phyloP scores from a whole-genome alignment of 176 grass and related monocot species.

The Olyra latifolia region DNA sequence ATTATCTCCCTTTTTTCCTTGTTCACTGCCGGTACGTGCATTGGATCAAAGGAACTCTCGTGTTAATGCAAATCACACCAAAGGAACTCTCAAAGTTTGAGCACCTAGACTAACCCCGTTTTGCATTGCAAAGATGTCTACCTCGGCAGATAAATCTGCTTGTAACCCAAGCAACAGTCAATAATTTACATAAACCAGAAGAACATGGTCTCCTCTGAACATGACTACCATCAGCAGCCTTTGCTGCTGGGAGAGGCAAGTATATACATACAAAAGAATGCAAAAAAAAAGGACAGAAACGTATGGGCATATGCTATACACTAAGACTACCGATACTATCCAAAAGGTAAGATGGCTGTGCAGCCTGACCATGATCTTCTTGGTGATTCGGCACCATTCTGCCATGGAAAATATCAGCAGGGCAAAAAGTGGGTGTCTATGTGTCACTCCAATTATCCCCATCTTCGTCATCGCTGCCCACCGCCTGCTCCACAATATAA shows the following conservation, averaged over 20 bases:
- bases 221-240: slow-evolving; percentile 38
- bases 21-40: background rate
- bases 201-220: slow-evolving; percentile 30
- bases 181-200: slow-evolving; percentile 54
- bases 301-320: slow-evolving; percentile 50
- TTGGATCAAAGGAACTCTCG: background rate
- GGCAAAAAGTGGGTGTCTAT: slow-evolving; percentile 17
- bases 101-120: background rate
- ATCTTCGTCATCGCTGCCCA: slow-evolving; percentile 93
- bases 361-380: background rate
- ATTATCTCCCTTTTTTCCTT: background rate
- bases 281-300: background rate
- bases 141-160: background rate
- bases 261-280: slow-evolving; percentile 49
- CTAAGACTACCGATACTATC: slow-evolving; percentile 19
- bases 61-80: too few relatives aligned
- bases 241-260: slow-evolving; percentile 36
- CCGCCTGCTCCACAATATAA: slow-evolving; percentile 57
- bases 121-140: background rate
- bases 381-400: slow-evolving; percentile 28
- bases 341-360: slow-evolving; percentile 26
- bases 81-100: too few relatives aligned
- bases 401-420: slow-evolving; percentile 9
- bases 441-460: slow-evolving; percentile 95
- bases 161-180: slow-evolving; percentile 13